A percentile compares a stretch with the other conserved stretches of the same genome.
phyloP scores from a whole-genome alignment of 257 asterid genomes.

The Fraxinus americana region DNA sequence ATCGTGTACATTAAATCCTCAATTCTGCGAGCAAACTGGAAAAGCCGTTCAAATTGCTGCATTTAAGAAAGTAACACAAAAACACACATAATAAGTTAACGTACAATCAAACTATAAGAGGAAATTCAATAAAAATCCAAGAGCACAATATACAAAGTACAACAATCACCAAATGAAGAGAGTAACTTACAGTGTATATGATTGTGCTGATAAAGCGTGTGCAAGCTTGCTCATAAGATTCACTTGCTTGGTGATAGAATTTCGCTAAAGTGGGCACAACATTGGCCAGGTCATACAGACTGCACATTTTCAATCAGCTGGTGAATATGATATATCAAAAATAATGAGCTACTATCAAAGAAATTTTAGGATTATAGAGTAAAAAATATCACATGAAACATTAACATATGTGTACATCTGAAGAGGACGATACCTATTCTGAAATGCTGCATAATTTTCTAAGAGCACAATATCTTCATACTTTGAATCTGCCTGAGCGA shows the following conservation, averaged over 20 bases:
- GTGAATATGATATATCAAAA: constrained; percentile 20
- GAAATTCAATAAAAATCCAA: constrained; percentile 15
- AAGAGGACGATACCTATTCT: constrained; percentile 71
- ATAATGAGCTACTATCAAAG: background rate
- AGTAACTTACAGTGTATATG: constrained; percentile 73
- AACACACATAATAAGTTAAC: constrained; percentile 13
- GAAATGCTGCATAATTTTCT: constrained; percentile 98
- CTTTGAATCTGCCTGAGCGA: constrained; percentile 84
- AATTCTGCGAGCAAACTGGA: constrained; percentile 90
- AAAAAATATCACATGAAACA: background rate
- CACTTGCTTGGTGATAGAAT: constrained; percentile 98
- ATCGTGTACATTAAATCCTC: constrained; percentile 76
- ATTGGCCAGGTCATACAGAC: constrained; percentile 96
- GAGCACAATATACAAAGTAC: background rate
- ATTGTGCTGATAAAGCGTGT: constrained; percentile 77
- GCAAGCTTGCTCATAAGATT: constrained; percentile 92
- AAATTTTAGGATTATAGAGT: background rate
- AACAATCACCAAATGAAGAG: constrained; percentile 14
- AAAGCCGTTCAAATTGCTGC: constrained; percentile 96
- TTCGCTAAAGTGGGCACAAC: constrained; percentile 92
- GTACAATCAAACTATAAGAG: constrained; percentile 6
- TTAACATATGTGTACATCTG: constrained; percentile 8
- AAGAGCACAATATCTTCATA: constrained; percentile 80
- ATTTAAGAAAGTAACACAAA: constrained; percentile 18
- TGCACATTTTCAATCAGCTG: constrained; percentile 47